Conservation (phyloP, 2,329 filamentous ascomycete genomes). For the Leptosphaerulina australis region DNA sequence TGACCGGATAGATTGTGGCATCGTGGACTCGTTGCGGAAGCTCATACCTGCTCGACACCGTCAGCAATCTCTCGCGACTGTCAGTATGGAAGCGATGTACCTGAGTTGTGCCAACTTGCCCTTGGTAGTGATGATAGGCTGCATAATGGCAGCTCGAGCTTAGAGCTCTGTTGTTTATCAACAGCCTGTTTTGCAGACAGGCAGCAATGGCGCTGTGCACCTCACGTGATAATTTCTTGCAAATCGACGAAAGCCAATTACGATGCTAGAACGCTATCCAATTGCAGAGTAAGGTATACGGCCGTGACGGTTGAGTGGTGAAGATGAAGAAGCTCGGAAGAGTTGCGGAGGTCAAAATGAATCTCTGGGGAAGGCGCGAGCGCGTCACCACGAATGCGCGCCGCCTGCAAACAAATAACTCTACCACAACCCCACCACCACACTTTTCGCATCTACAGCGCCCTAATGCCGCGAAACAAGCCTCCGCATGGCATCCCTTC, state of each 20-base stretch:
- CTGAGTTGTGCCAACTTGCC: constrained; percentile 45
- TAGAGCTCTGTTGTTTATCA: not conserved
- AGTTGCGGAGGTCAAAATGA: constrained; percentile 17
- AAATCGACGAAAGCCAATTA: too few relatives aligned
- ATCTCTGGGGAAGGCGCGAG: constrained; percentile 21
- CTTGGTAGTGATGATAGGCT: constrained; percentile 68
- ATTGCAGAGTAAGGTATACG: not conserved
- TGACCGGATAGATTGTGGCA: constrained; percentile 63
- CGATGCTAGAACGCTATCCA: too few relatives aligned
- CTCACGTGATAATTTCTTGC: not conserved
- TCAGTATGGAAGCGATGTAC: constrained; percentile 12
- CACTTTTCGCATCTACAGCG: constrained; percentile 7
- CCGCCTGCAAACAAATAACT: constrained; percentile 27
- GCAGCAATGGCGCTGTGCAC: not conserved
- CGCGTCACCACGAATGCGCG: constrained; percentile 32
- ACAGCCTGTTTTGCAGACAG: not conserved
- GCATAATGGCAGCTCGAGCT: constrained; percentile 57
- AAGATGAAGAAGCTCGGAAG: constrained; percentile 22
- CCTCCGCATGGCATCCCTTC: constrained; percentile 79
- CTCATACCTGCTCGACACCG: constrained; percentile 58
- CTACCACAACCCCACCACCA: constrained; percentile 16
- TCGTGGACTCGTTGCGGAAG: constrained; percentile 63
- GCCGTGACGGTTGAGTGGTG: not conserved
- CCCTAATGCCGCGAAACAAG: constrained; percentile 42
- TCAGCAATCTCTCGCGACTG: constrained; percentile 6